Evolutionary conservation across 1,139 yeast genomes (phyloP).

Genomic region (Pichia sp.): DNA sequence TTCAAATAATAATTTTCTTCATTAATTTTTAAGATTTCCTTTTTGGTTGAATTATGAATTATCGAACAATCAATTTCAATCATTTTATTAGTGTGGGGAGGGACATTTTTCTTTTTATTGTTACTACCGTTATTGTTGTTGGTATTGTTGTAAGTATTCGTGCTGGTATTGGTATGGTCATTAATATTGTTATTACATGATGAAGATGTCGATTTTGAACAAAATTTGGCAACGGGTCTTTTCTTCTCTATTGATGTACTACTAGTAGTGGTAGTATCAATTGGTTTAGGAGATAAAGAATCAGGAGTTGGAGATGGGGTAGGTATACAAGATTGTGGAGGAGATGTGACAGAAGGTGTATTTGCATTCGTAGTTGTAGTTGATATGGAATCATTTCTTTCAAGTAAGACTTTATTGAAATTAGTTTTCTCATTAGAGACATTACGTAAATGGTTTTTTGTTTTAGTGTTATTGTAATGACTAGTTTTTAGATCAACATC

Average conservation of each 20-base stretch:
- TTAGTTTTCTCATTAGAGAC: neutral
- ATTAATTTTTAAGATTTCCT: slow-evolving; percentile 29
- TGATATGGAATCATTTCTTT: slow-evolving; percentile 2
- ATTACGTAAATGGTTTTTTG: neutral
- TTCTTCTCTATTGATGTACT: neutral
- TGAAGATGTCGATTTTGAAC: neutral
- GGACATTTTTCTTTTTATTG: neutral
- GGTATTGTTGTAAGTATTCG: neutral
- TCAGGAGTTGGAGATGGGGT: slow-evolving; percentile 12
- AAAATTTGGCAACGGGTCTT: neutral
- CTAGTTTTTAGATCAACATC: neutral
- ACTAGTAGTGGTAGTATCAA: neutral
- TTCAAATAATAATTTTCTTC: slow-evolving; percentile 33
- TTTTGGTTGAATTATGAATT: slow-evolving; percentile 27
- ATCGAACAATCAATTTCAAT: slow-evolving; percentile 18
- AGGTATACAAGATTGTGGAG: slow-evolving; percentile 5
- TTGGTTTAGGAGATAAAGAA: slow-evolving; percentile 7
- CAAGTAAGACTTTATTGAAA: neutral
- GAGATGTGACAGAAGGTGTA: neutral
- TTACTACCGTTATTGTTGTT: neutral
- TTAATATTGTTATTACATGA: neutral
- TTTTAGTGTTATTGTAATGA: neutral
- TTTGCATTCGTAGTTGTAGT: neutral
- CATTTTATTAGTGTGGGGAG: slow-evolving; percentile 6
- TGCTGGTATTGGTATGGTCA: neutral